Base-by-base conservation (phyloP, 225 moss, liverwort and hornwort species). In the Anthoceros angustus region DNA sequence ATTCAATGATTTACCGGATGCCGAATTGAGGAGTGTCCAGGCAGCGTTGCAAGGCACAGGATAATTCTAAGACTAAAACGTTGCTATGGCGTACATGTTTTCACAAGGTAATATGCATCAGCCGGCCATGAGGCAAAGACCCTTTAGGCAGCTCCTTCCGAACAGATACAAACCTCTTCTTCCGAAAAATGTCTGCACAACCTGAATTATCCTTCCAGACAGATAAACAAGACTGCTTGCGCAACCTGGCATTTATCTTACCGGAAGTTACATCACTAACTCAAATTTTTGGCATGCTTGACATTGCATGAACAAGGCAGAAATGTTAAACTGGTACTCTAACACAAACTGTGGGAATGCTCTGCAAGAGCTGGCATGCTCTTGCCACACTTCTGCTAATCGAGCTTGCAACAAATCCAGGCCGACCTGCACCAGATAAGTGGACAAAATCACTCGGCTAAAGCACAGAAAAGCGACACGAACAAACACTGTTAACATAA, bases 241-340 rank as follows among this genome's bases (percentile, higher is more conserved):
- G 32, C 32, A 32, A 32, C 32, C 32, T 32, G 32, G 32, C 32
- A 32, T 4, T 32, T 32, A 32, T 4, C 32, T 32, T 5, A 8
- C 23, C 3, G 8, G 55, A 8, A 2, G 24, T 88, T 78, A 98
- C 41, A 98, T 72, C 49, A 98, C 98, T 74, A 87, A 84, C 66
- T 98, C 81, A 66, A 98, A 89, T 74, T 70, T 75, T 39, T 78
- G 80, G 76, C 92, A 98, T 61, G 66, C 70, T n/a, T 84, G 55
- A 64, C 98, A 98, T 74, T 79, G 86, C 92, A 98, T 83, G 62
- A 89, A 84, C 71, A 98, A 72, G 42, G 98, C 98, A 48, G 89
- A 80, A 66, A 98, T 84, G 68, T 80, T 89, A 73, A 92, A 92
- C 32, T 78, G 82, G 38, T 77, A 63, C 67, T 89, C 80, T 25